Conservation (phyloP, 257 asterid species). For the Voacanga thouarsii region DNA sequence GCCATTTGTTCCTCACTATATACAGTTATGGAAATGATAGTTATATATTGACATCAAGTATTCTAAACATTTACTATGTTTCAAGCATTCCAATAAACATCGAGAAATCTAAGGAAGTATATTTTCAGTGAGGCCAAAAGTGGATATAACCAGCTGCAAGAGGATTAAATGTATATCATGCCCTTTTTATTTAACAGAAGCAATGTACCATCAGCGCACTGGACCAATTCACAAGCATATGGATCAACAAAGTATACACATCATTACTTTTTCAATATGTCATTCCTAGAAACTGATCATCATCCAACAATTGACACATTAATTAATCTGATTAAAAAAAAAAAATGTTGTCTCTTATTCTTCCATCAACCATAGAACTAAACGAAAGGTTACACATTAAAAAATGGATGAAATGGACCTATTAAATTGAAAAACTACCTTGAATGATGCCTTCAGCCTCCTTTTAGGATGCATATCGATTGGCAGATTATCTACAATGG, state of each 20-base stretch:
- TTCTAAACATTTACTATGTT: too few relatives aligned
- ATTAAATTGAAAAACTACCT: constrained; percentile 36
- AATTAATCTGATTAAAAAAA: not conserved
- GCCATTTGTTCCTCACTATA: too few relatives aligned
- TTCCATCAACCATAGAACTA: not conserved
- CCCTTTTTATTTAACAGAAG: too few relatives aligned
- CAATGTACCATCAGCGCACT: too few relatives aligned
- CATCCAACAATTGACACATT: too few relatives aligned
- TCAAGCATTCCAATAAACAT: too few relatives aligned
- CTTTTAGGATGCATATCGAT: constrained; percentile 88
- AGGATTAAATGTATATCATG: not conserved
- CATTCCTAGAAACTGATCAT: too few relatives aligned
- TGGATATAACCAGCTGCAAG: not conserved
- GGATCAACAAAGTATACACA: too few relatives aligned
- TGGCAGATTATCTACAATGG: constrained; percentile 53
- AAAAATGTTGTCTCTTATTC: not conserved
- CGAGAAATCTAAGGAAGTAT: not conserved
- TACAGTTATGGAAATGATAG: too few relatives aligned
- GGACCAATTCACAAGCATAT: too few relatives aligned
- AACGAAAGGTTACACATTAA: not conserved
- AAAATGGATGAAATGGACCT: not conserved
- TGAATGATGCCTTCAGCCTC: constrained; percentile 90
- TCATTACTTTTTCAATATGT: too few relatives aligned
- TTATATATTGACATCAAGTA: too few relatives aligned
- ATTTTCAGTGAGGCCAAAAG: not conserved